Evolutionary conservation across 2,329 filamentous ascomycete species (phyloP), one percentile per base, ranked within the genome.

Genomic region (Berkeleyomyces rouxiae): DNA sequence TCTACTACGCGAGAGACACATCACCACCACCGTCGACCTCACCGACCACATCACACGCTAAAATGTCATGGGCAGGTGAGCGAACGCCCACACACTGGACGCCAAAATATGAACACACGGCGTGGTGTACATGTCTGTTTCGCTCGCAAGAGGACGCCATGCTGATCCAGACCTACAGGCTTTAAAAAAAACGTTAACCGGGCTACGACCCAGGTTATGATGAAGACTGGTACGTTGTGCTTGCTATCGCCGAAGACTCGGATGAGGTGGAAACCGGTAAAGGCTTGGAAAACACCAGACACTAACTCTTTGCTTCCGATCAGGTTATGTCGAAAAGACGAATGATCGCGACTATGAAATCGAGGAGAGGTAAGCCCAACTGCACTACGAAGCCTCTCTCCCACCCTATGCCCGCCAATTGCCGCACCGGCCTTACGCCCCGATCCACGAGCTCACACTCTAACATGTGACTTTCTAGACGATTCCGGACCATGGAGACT

Each of bases 191-290:
- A 95, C 84, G 91, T 97, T 79, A 92, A 93, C 79, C 90, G 93
- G 78, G 92, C 92, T 70, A 96, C 92, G 75, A 99, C 95, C 77
- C 91, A 96, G 85, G 92, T 97, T 66, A 96, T 99, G 90, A 97
- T 99, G 92, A 99, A 99, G 82, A 95, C 91, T 64, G 89, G 86
- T 88, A 74, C 67, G 79, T 70, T 43, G 49, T 33, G 33, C 49
- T 39, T 37, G 1, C n/a, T 37, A 33, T 55, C 33, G 31, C 37
- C 9, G 11, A 6, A 7, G 13, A 4, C n/a, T 11, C 3, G n/a
- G 13, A 37, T 33, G 10, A 7, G 49, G 49, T 2, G 37, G 13
- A 46, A n/a, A 51, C 23, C 59, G 1, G 3, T 16, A 9, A n/a
- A 43, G 4, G 7, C 16, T 23, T 31, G 37, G 42, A 7, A n/a